phyloP scores from a whole-genome alignment of 2,329 filamentous ascomycete species.

The Calonectria leucothoes region DNA sequence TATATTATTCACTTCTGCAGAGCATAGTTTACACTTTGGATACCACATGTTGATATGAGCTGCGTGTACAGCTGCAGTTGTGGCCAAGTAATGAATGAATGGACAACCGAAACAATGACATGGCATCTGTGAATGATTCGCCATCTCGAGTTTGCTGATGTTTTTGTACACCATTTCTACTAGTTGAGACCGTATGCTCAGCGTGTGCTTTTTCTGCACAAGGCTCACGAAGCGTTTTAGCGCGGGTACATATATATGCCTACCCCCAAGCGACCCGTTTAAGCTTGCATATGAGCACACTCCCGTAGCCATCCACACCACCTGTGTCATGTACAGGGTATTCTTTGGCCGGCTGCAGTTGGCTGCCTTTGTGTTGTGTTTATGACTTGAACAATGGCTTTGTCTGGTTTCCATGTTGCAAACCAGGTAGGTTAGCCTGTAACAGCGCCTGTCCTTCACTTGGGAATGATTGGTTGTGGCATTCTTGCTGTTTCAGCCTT shows the following conservation, averaged over 20 bases:
- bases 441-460: not conserved
- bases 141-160: too few relatives aligned
- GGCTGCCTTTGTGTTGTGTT: not conserved
- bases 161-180: too few relatives aligned
- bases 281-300: too few relatives aligned
- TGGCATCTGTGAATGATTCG: not conserved
- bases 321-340: too few relatives aligned
- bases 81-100: not conserved
- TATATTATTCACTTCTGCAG: not conserved
- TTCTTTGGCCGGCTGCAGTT: not conserved
- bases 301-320: too few relatives aligned
- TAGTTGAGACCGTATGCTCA: too few relatives aligned
- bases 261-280: too few relatives aligned
- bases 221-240: too few relatives aligned
- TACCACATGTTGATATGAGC: not conserved
- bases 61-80: not conserved
- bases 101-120: too few relatives aligned
- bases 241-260: too few relatives aligned
- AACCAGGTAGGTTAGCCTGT: not conserved
- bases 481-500: not conserved
- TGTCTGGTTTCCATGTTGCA: not conserved
- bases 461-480: not conserved
- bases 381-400: not conserved
- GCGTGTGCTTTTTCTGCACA: too few relatives aligned
- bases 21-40: not conserved